A percentile compares a stretch with the other conserved stretches of the same genome.
phyloP scores from a whole-genome alignment of 805 yeast species.

The Millerozyma miso region DNA sequence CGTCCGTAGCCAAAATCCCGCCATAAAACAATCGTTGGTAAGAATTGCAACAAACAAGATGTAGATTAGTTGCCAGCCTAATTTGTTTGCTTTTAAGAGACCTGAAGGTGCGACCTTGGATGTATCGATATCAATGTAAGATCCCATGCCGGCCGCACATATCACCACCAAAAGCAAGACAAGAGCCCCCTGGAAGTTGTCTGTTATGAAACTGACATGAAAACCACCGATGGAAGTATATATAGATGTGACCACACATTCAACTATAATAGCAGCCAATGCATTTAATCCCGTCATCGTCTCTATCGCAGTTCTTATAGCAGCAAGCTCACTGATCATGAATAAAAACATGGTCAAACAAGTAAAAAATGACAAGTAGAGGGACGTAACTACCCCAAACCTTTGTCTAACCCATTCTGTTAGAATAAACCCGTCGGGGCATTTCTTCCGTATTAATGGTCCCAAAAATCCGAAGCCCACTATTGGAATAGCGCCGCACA shows the following conservation, averaged over 20 bases:
- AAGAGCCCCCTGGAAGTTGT: constrained; percentile 74
- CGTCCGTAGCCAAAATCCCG: constrained; percentile 93
- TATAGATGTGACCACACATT: constrained; percentile 80
- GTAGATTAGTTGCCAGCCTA: constrained; percentile 88
- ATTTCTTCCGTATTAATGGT: constrained; percentile 68
- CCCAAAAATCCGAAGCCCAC: constrained; percentile 79
- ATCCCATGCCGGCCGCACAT: constrained; percentile 75
- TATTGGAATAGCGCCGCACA: constrained; percentile 81
- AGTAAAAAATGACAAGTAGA: constrained; percentile 77
- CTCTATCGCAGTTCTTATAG: constrained; percentile 71
- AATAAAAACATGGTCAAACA: constrained; percentile 79
- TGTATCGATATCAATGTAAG: constrained; percentile 61
- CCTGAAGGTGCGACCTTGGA: constrained; percentile 62
- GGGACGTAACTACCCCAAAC: constrained; percentile 67
- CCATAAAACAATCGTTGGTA: constrained; percentile 84
- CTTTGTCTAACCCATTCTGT: constrained; percentile 93
- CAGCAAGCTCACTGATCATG: constrained; percentile 83
- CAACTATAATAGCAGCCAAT: constrained; percentile 75
- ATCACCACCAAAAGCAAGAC: constrained; percentile 65
- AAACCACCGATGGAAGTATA: constrained; percentile 90
- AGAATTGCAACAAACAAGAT: constrained; percentile 82
- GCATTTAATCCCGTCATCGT: constrained; percentile 77
- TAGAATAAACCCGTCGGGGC: constrained; percentile 87
- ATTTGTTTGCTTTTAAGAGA: constrained; percentile 57
- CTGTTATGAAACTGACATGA: constrained; percentile 82